These are phyloP conservation scores for Hypoxylon perforatum DNA, from an alignment of 495 filamentous ascomycete species.

Conservation along the genomic window DNA sequence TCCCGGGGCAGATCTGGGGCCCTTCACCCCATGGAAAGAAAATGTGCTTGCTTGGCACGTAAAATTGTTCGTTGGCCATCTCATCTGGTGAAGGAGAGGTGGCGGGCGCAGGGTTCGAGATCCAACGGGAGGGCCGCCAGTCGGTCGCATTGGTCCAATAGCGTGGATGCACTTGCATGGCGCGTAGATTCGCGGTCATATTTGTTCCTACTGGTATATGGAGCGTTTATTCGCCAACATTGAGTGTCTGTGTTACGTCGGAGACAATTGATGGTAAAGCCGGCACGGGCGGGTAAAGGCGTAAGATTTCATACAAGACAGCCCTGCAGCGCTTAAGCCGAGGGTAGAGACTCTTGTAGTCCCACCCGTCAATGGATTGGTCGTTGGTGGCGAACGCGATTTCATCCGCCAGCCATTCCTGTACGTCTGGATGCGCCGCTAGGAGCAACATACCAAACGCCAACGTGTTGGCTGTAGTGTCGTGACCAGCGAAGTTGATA, in stretches of 20 bases:
- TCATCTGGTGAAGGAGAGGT: constrained; percentile 7
- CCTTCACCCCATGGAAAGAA: constrained; percentile 47
- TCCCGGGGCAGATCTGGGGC: constrained; percentile 42
- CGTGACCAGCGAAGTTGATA: constrained; percentile 63
- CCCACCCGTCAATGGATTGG: constrained; percentile 43
- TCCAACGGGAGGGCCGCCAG: constrained; percentile 46
- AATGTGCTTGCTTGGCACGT: constrained; percentile 41
- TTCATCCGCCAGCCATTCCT: constrained; percentile 57
- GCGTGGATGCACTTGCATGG: constrained; percentile 54
- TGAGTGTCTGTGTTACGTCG: constrained; percentile 29
- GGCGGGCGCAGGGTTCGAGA: constrained; percentile 17
- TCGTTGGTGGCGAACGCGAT: constrained; percentile 53
- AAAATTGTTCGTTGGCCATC: constrained; percentile 21
- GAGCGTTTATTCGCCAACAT: constrained; percentile 38
- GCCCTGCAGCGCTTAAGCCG: constrained; percentile 6
- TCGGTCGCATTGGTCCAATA: constrained; percentile 53
- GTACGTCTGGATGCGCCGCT: constrained; percentile 52
- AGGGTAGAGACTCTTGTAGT: constrained; percentile 45
- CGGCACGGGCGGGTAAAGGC: constrained; percentile 53
- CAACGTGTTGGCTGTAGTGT: constrained; percentile 61
- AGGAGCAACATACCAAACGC: constrained; percentile 55
- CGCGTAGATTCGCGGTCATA: constrained; percentile 49
- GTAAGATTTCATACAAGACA: constrained; percentile 54
- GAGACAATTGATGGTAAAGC: constrained; percentile 53
- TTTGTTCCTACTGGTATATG: constrained; percentile 49